A percentile compares a stretch with the other conserved stretches of the same genome.
These are phyloP conservation scores for Solanum gracilifrons DNA, from an alignment of 257 asterid genomes.

Conservation along the genomic window DNA sequence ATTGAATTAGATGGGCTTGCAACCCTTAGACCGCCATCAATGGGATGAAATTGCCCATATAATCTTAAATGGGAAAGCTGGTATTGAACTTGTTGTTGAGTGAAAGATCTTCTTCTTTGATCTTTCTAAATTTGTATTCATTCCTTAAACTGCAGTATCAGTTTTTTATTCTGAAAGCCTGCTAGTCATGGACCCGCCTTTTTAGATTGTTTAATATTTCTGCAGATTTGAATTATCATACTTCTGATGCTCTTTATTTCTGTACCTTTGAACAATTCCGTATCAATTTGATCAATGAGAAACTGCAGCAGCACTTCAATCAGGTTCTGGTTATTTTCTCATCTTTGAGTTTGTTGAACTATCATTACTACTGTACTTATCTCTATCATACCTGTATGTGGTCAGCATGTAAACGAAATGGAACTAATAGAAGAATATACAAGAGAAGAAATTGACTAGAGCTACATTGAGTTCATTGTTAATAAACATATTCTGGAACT, in stretches of 20 bases:
- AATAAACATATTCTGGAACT: constrained; percentile 88
- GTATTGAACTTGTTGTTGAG: background rate
- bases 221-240: background rate
- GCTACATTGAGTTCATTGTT: constrained; percentile 96
- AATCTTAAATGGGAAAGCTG: background rate
- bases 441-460: constrained; percentile 92
- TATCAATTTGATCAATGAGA: constrained; percentile 96
- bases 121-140: background rate
- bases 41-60: background rate
- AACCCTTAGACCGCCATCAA: background rate
- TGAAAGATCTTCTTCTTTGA: background rate
- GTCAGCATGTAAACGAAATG: constrained; percentile 95
- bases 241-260: constrained; percentile 3
- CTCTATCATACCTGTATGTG: constrained; percentile 8
- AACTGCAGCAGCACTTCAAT: constrained; percentile 95
- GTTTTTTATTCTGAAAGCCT: background rate
- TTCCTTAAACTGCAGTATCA: background rate
- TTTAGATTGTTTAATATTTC: background rate
- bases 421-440: constrained; percentile 96
- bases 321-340: constrained; percentile 74
- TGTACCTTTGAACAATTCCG: constrained; percentile 93
- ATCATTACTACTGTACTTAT: background rate
- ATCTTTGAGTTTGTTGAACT: background rate
- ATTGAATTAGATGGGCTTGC: background rate
- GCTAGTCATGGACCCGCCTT: background rate